Evolutionary conservation across 2,329 filamentous ascomycete species (phyloP), one percentile per base, ranked within the genome.

Genomic region (Botrytis elliptica): DNA sequence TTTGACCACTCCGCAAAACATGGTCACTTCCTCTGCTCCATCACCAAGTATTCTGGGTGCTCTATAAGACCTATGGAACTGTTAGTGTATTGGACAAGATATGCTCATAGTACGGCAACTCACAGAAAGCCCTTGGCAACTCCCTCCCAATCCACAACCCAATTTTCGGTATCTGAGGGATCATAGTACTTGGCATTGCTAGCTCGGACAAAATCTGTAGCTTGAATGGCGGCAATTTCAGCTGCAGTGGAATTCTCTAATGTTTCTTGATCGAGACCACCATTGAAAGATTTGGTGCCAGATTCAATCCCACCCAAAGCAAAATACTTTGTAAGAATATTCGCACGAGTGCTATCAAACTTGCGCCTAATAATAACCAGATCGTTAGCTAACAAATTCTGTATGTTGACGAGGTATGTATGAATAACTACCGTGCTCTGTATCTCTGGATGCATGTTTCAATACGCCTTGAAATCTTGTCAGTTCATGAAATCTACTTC

Each of bases 381-480:
- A 42, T 16, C 33, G 42, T 68, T 16, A 68, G 66, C 66, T n/a
- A 57, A 42, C 3, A 4, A 9, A 38, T 20, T 22, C 25, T 22
- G 12, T n/a, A 22, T 42, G 5, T 42, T 25, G 2, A 68, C 5
- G 44, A 57, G 36, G 29, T 44, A 4, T 44, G 2, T 68, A 33
- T 42, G 25, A 57, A 44, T 52, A 44, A n/a, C 49, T 68, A 68
- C 66, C 49, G 66, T 57, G 88, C 86, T 75, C 92, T 90, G 83
- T 91, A 99, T 22, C 94, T 91, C 77, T 94, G 90, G 72, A 98
- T 92, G 65, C 93, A 96, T 40, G 91, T 88, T 80, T 98, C 91
- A 59, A 98, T 93, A 65, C 96, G 93, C 73, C 92, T 80, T 60
- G 22, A 25, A 12, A 55, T 16, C 63, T 7, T 46, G 52, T 79